Evolutionary conservation across 2,329 filamentous ascomycete species (phyloP), one percentile per base, ranked within the genome.

Genomic region (Arthrinium puccinioides): DNA sequence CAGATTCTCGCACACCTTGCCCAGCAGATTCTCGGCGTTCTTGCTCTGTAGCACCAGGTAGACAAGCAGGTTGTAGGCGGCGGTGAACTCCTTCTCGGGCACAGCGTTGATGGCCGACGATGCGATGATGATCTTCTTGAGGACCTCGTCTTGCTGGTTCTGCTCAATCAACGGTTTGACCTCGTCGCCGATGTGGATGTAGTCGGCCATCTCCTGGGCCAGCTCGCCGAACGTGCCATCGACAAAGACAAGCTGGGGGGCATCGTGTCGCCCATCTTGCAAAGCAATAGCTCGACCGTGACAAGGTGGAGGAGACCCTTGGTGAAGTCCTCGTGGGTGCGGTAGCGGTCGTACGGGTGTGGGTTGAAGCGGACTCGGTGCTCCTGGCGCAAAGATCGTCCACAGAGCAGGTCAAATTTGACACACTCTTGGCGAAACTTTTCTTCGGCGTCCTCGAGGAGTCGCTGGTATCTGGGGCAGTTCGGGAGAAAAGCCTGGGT

Each of bases 211-310:
- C 70, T 98, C 92, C 64, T 86, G 82, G 56, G 85, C 82, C 59
- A 96, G 82, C 70, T 97, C 92, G 62, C 88, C 81, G 64, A 96
- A 95, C 55, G 79, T 78, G 63, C 92, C 92, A 72, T 98, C 92
- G 64, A 98, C 77, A 57, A 83, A 83, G 60, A 82, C 72, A 54
- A 77, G 70, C 66, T 79, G 71, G 40, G 72, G 72, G 31, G 20
- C 31, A 33, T 33, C 14, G 15, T 33, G 31, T 33, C 31, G 31
- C 20, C n/a, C n/a, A n/a, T n/a, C n/a, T n/a, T n/a, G n/a, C n/a
- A n/a, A n/a, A n/a, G n/a, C n/a, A n/a, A n/a, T n/a, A n/a, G n/a
- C n/a, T n/a, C n/a, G n/a, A n/a, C n/a, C n/a, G 9, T 33, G 21
- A 21, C 31, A 23, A 25, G n/a, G 31, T 33, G 31, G n/a, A 15